phyloP scores from a whole-genome alignment of 768 basidiomycete species.

The Coprinopsis sp. region DNA sequence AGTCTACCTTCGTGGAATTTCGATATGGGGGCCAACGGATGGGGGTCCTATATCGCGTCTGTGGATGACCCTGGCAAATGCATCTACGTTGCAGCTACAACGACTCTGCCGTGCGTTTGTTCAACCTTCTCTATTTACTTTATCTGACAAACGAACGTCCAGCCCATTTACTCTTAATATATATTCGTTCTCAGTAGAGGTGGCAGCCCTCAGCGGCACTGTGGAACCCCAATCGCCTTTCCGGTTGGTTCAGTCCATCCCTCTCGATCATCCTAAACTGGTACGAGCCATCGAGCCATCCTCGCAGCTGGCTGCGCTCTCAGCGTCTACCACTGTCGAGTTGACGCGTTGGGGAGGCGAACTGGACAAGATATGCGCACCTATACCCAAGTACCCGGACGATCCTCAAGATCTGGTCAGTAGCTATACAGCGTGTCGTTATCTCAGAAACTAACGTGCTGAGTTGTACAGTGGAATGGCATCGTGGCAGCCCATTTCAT shows the following conservation, averaged over 20 bases:
- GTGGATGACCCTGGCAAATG: neutral
- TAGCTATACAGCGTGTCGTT: slow-evolving; percentile 1
- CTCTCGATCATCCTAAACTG: slow-evolving; percentile 19
- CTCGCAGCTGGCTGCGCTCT: slow-evolving; percentile 28
- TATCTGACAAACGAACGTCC: too few species aligned
- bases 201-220: neutral
- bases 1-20: neutral
- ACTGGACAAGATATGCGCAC: slow-evolving; percentile 2
- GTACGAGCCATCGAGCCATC: slow-evolving; percentile 33
- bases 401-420: slow-evolving; percentile 33
- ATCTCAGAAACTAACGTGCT: slow-evolving; percentile 1
- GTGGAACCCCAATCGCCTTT: slow-evolving; percentile 9
- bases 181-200: neutral
- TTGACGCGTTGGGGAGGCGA: slow-evolving; percentile 34
- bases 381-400: slow-evolving; percentile 18
- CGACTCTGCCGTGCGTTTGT: neutral
- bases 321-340: slow-evolving; percentile 26
- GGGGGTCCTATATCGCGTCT: neutral
- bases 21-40: neutral
- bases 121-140: neutral
- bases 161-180: neutral
- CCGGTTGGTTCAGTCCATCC: slow-evolving; percentile 16
- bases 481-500: slow-evolving; percentile 42
- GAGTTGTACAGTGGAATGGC: slow-evolving; percentile 30
- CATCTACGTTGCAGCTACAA: neutral